Percentiles rank a stretch among this genome's conserved stretches.
Conservation (phyloP, 2,329 filamentous ascomycete species). For the Sordariomycetes sp. region DNA sequence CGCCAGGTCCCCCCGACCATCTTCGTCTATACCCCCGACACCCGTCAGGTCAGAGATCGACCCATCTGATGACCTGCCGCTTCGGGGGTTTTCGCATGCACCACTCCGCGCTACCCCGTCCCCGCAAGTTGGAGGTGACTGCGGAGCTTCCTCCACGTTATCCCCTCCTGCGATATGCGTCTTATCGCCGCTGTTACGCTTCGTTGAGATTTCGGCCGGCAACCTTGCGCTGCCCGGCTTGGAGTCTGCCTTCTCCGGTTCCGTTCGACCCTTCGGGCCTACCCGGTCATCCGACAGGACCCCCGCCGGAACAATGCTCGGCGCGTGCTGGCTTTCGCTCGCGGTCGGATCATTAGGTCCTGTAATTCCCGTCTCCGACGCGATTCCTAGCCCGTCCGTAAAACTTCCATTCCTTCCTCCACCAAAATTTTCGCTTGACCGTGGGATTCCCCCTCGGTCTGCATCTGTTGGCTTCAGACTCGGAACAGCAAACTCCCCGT, state of each 20-base stretch:
- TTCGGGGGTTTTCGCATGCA: neutral
- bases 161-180: neutral
- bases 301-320: neutral
- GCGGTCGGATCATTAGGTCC: neutral
- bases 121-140: neutral
- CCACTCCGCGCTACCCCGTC: neutral
- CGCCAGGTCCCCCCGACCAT: neutral
- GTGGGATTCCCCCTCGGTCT: neutral
- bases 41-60: neutral
- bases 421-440: slow-evolving; percentile 2
- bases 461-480: neutral
- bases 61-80: neutral
- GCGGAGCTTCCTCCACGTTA: neutral
- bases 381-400: neutral
- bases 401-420: neutral
- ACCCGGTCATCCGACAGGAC: neutral
- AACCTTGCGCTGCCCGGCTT: neutral
- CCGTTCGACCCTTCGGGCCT: neutral
- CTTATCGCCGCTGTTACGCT: neutral
- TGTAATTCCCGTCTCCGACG: slow-evolving; percentile 1
- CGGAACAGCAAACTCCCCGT: neutral
- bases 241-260: neutral
- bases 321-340: neutral
- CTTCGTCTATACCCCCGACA: neutral
- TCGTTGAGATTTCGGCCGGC: neutral